These are phyloP conservation scores for Tuber brumale DNA, from an alignment of 495 filamentous ascomycete species.

Conservation along the genomic window DNA sequence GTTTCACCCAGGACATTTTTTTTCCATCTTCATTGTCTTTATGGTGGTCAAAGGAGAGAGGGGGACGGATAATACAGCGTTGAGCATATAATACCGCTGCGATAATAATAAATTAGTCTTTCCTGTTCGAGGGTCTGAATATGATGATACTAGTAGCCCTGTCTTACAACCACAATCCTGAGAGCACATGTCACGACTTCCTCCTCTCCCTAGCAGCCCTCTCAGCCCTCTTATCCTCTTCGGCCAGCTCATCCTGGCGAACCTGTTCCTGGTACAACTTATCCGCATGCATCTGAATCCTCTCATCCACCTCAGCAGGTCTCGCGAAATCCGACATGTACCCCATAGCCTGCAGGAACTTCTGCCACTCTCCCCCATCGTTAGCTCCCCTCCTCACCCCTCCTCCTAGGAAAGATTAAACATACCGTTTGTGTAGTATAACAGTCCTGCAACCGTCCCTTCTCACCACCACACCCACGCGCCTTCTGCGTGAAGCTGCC, in stretches of 20 bases:
- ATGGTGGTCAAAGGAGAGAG: not conserved
- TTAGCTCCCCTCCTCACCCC: not conserved
- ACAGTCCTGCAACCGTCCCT: slow-evolving; percentile 66
- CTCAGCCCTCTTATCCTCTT: slow-evolving; percentile 14
- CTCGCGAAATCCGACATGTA: slow-evolving; percentile 64
- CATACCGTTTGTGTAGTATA: slow-evolving; percentile 72
- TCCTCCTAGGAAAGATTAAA: slow-evolving; percentile 19
- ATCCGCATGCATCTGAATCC: slow-evolving; percentile 71
- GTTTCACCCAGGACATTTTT: slow-evolving; percentile 34
- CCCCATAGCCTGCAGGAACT: slow-evolving; percentile 85
- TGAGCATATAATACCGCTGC: not conserved
- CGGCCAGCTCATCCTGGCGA: slow-evolving; percentile 28
- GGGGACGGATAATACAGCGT: not conserved
- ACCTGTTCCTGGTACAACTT: slow-evolving; percentile 42
- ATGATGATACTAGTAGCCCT: not conserved
- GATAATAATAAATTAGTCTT: not conserved
- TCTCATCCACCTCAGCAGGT: slow-evolving; percentile 66
- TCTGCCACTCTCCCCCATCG: slow-evolving; percentile 45
- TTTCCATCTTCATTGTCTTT: not conserved
- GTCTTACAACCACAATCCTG: not conserved
- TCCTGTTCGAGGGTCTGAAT: not conserved
- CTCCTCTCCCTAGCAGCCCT: slow-evolving; percentile 9
- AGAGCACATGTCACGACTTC: slow-evolving; percentile 9
- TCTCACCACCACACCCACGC: slow-evolving; percentile 69
- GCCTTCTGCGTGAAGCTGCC: slow-evolving; percentile 55